phyloP scores from a whole-genome alignment of 1,284 basidiomycete genomes.

The Trichosporon faecale region DNA sequence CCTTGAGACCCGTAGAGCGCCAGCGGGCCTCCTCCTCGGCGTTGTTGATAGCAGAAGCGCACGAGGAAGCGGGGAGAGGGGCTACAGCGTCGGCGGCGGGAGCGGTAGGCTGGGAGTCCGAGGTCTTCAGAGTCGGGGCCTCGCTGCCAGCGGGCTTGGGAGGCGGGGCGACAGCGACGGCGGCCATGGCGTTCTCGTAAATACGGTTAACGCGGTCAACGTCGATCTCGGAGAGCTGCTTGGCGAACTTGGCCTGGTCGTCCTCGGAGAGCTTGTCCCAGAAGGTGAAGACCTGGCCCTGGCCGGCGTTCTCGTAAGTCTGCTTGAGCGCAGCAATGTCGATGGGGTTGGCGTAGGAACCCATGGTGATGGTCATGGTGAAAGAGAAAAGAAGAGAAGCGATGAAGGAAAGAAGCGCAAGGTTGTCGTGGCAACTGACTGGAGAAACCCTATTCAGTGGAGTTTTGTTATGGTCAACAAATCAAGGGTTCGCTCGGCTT shows the following conservation, averaged over 20 bases:
- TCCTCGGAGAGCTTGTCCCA: slow-evolving; percentile 68
- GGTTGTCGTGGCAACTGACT: slow-evolving; percentile 7
- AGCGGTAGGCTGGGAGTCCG: slow-evolving; percentile 28
- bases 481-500: background rate
- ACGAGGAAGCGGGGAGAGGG: slow-evolving; percentile 73
- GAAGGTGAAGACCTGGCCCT: slow-evolving; percentile 85
- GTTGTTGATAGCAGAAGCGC: slow-evolving; percentile 62
- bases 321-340: slow-evolving; percentile 41
- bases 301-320: slow-evolving; percentile 73
- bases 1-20: slow-evolving; percentile 70
- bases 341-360: slow-evolving; percentile 8
- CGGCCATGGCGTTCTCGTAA: slow-evolving; percentile 70
- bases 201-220: slow-evolving; percentile 88
- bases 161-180: slow-evolving; percentile 57
- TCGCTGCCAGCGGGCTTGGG: slow-evolving; percentile 49
- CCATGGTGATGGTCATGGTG: slow-evolving; percentile 5
- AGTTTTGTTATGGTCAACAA: slow-evolving; percentile 4
- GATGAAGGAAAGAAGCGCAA: background rate
- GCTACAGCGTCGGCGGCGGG: slow-evolving; percentile 35
- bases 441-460: slow-evolving; percentile 1
- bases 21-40: slow-evolving; percentile 66
- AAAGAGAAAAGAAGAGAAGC: background rate
- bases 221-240: slow-evolving; percentile 78
- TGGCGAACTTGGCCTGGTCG: slow-evolving; percentile 64
- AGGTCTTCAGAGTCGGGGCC: slow-evolving; percentile 29